Evolutionary conservation across 2,329 filamentous ascomycete genomes (phyloP), one percentile per base, ranked within the genome.

Genomic region (Aspergillus quadrilineatus): DNA sequence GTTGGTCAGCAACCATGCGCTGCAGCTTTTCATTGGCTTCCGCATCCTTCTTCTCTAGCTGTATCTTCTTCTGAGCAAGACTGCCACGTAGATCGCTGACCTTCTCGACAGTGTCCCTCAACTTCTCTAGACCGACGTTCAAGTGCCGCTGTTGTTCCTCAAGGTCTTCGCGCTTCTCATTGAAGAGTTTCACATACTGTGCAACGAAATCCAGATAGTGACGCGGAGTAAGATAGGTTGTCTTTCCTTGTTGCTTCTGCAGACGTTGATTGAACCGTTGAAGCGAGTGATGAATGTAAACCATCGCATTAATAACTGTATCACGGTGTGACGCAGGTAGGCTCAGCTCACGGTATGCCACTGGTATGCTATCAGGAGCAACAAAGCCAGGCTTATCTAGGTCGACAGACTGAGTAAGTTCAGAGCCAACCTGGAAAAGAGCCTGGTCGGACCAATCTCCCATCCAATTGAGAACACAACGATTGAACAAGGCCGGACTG

Each of bases 371-470:
- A 66, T 97, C 92, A 2, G 93, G 93, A 4, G 92, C 90, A 52
- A 82, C 80, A 73, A 93, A 99, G 69, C 87, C 92, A 51, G 89
- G 81, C 60, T 92, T 88, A 71, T 99, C 94, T 53, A 99, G 82
- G 71, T 99, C 94, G 57, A 99, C 87, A n/a, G 91, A 93, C 63
- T 96, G 89, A 1, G 95, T 99, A 56, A 99, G 85, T 75, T 99
- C 94, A 61, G 90, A 92, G 26, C 90, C 92, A 61, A 99, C 95
- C 75, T 99, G 95, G 86, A 95, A 99, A 17, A 99, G 83, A 37
- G 94, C 95, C 77, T 99, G 94, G 73, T 99, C 94, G 51, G 94
- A 99, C 94, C 94, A 99, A 77, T 99, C 94, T 63, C 94, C 94
- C 73, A 99, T 97, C 94, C 94, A 99, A 77, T 99, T 99, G 66